A percentile compares a stretch with the other conserved stretches of the same genome.
Evolutionary conservation across 2,329 filamentous ascomycete genomes (phyloP).

Genomic region (Colletotrichum salicis): DNA sequence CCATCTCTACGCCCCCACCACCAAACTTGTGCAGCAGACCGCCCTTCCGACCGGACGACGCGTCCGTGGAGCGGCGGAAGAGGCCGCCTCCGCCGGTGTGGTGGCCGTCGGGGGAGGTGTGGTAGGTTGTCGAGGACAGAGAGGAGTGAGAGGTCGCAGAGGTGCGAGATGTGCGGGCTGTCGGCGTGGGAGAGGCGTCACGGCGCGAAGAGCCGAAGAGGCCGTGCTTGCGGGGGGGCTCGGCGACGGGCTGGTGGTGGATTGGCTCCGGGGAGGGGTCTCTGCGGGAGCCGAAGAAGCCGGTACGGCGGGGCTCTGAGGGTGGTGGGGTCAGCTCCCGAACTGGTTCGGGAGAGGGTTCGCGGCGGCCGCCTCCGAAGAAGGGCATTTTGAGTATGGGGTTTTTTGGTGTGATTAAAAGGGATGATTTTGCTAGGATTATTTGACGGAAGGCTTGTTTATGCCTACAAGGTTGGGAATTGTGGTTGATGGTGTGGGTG

Average conservation of each 20-base stretch:
- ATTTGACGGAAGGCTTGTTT: conserved; percentile 20
- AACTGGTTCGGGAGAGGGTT: conserved; percentile 46
- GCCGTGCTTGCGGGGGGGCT: conserved; percentile 44
- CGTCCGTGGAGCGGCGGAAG: conserved; percentile 42
- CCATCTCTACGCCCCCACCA: conserved; percentile 59
- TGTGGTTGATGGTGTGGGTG: conserved; percentile 13
- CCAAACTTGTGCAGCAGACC: conserved; percentile 58
- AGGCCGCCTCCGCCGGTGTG: conserved; percentile 38
- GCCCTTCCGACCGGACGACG: conserved; percentile 43
- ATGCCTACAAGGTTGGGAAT: not conserved
- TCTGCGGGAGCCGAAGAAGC: conserved; percentile 39
- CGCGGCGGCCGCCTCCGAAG: conserved; percentile 41
- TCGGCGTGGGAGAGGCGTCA: conserved; percentile 39
- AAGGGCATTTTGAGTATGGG: conserved; percentile 37
- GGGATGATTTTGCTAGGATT: not conserved
- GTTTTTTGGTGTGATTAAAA: not conserved
- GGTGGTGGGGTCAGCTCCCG: conserved; percentile 42
- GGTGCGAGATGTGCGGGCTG: conserved; percentile 41
- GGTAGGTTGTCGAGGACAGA: conserved; percentile 36
- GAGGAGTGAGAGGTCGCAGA: conserved; percentile 37
- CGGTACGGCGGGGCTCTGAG: conserved; percentile 36
- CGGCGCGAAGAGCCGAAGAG: conserved; percentile 49
- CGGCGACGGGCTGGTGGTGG: conserved; percentile 43
- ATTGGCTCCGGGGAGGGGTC: conserved; percentile 43
- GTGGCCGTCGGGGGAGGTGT: conserved; percentile 37